Base-by-base conservation (phyloP, 805 yeast genomes). In the Wickerhamiella slavikovae region DNA sequence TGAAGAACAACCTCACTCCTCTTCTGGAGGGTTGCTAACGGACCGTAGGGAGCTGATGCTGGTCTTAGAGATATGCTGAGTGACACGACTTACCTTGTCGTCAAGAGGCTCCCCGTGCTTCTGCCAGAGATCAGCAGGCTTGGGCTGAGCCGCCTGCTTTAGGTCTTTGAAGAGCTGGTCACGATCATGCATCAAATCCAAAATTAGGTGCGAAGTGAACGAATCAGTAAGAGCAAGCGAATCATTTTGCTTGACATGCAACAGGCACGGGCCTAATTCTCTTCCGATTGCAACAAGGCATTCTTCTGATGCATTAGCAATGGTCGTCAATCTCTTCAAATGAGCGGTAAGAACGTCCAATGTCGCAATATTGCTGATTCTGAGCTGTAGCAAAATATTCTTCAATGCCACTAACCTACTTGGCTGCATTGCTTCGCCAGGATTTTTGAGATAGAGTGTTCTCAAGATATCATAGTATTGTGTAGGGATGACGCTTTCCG, bases 281-380 rank as follows among this genome's bases (percentile, higher is more conserved):
- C 66, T 68, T 4, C 79, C 62, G 16, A 79, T 56, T 31, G 47
- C 52, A 13, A 30, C 37, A 18, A 39, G 35, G 34, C 51, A 52
- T 15, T 43, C 50, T 3, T 35, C 42, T 11, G 41, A 33, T 2
- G 59, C 57, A 16, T 47, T 44, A 26, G 70, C 49, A 19, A 67
- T 64, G 15, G 62, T 50, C 17, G 72, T 63, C 33, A 79, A 52
- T 27, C 91, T 58, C 30, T 63, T 61, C 46, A 79, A 64, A 49
- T 79, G 93, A 2, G 80, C 69, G 22, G 72, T 62, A n/a, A 79
- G 50, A 1, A 83, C 82, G 47, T 75, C 83, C 31, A 79, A 58
- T 1, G 91, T 75, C 1, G 91, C 85, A 25, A 78, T 56, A 42
- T 73, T 75, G 26, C 74, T 61, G 29, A 71, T 66, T 14, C 80